Base-by-base conservation (phyloP, 2,329 filamentous ascomycete genomes). In the Diaporthe sp. region DNA sequence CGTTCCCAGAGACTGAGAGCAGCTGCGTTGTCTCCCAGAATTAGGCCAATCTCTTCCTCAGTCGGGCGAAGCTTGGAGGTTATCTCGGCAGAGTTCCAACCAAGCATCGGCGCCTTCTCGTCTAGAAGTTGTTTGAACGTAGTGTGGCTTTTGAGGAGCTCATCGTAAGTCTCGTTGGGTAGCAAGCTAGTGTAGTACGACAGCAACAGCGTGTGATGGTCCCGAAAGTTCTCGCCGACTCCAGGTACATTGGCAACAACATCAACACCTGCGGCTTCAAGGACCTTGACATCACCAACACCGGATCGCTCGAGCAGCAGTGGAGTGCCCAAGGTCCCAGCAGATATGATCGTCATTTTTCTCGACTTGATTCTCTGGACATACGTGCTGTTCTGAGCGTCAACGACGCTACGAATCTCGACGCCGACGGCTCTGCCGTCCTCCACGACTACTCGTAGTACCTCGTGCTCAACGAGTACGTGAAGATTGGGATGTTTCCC, bases 221-320 rank as follows among this genome's bases (percentile, higher is more conserved):
- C 89, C 76, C 90, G 86, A 75, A 90, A 89, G 50, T 87, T 84
- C 22, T 84, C 81, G 0, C 90, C 89, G 2, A 92, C 89, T 4
- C 87, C 88, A 0, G 87, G 85, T 1, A 90, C 79, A 70, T 88
- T 83, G 2, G 85, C 81, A 1, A 87, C 78, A 5, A 87, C 78
- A 2, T 85, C 82, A 3, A 92, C 85, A 1, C 84, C 85, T 0
- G 86, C 84, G 25, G 81, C 81, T 55, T 85, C 79, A 1, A 92
- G 84, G 7, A 91, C 78, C 17, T 84, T 79, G 15, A 82, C 81
- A 50, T 85, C 83, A 55, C 85, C 87, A 5, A 90, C 77, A 47
- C 88, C 88, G 19, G 87, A 89, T 32, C 88, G 82, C 77, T 90
- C 86, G 2, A 90, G 83, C 30, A 90, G 81, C 3, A 81, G 77